Evolutionary conservation across 108 stramenopile species (phyloP).

Genomic region (Nitzschia palea): DNA sequence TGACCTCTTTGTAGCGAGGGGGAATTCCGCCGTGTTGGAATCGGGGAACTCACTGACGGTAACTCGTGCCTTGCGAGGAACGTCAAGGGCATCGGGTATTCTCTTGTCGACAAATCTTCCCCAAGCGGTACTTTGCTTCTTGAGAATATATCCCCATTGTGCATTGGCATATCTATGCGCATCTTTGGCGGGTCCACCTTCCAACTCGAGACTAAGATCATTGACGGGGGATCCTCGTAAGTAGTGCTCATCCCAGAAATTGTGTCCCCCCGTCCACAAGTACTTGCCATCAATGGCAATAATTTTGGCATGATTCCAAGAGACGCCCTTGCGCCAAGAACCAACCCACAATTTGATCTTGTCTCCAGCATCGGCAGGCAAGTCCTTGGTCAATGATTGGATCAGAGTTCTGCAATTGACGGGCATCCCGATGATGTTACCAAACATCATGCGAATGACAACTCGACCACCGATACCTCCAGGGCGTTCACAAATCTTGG

Average conservation of each 20-base stretch:
- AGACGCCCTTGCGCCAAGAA: conserved; percentile 56
- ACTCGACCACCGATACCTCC: conserved; percentile 11
- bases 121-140: conserved; percentile 47
- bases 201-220: conserved; percentile 53
- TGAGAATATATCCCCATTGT: conserved; percentile 55
- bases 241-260: conserved; percentile 61
- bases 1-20: conserved; percentile 19
- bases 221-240: conserved; percentile 51
- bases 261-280: conserved; percentile 64
- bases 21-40: conserved; percentile 22
- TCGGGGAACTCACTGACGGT: conserved; percentile 46
- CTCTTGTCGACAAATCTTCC: conserved; percentile 47
- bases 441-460: conserved; percentile 62
- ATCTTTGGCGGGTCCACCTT: conserved; percentile 51
- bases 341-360: conserved; percentile 65
- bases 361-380: conserved; percentile 41
- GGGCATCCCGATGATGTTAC: conserved; percentile 61
- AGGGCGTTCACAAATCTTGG: conserved; percentile 31
- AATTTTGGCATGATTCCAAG: conserved; percentile 68
- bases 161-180: conserved; percentile 58
- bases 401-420: conserved; percentile 51
- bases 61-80: conserved; percentile 35
- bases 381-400: conserved; percentile 46
- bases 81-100: conserved; percentile 50
- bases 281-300: conserved; percentile 68